These are phyloP conservation scores for Penicillium fuscoglaucum DNA, from an alignment of 2,329 filamentous ascomycete species.

Conservation along the genomic window DNA sequence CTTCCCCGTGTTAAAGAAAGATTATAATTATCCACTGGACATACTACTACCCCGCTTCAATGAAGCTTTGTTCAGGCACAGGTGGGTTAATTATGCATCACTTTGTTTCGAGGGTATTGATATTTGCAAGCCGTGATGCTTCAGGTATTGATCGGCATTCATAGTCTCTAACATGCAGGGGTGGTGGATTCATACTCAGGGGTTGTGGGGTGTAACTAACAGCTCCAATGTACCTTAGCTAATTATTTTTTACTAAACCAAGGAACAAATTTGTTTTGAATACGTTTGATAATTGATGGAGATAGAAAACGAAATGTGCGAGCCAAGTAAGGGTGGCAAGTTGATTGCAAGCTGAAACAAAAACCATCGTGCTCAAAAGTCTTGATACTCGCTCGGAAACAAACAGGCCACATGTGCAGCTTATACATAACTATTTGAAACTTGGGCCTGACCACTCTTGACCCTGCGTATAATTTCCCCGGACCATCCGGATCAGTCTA, in stretches of 20 bases:
- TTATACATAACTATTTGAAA: background rate
- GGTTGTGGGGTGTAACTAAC: background rate
- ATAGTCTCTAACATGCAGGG: background rate
- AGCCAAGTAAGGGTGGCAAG: background rate
- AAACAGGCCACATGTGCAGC: background rate
- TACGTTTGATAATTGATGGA: background rate
- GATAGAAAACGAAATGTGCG: background rate
- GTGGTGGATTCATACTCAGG: background rate
- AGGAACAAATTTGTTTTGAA: background rate
- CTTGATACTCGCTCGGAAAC: background rate
- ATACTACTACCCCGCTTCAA: background rate
- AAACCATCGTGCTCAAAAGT: background rate
- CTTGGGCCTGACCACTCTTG: background rate
- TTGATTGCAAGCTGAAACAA: constrained; percentile 13
- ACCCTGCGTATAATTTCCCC: background rate
- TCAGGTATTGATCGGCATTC: constrained; percentile 20
- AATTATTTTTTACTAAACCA: no score
- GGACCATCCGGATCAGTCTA: constrained; percentile 7
- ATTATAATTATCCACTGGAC: background rate
- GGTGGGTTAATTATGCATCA: constrained; percentile 6
- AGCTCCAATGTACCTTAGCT: background rate
- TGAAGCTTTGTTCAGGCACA: constrained; percentile 10
- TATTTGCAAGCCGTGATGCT: constrained; percentile 14
- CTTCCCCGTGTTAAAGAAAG: no score
- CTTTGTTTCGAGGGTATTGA: background rate